phyloP scores from a whole-genome alignment of 768 basidiomycete species.

The Daedalea quercina region DNA sequence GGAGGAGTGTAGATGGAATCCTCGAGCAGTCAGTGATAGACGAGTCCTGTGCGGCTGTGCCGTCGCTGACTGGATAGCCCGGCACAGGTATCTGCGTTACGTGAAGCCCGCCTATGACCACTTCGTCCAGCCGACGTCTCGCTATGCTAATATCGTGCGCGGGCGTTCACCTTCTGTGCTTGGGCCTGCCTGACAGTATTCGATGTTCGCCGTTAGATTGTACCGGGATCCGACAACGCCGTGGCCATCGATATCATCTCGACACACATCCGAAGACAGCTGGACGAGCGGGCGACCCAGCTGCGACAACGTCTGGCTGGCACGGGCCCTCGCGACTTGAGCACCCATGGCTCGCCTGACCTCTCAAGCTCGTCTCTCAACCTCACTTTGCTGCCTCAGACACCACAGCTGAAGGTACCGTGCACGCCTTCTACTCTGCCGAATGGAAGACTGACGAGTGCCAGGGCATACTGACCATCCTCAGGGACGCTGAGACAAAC shows the following conservation, averaged over 20 bases:
- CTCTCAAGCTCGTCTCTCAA: conserved; percentile 42
- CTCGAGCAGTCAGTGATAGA: conserved; percentile 65
- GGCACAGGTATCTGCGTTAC: conserved; percentile 78
- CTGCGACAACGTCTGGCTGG: conserved; percentile 71
- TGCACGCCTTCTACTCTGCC: neutral
- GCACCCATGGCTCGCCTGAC: conserved; percentile 13
- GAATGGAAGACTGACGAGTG: neutral
- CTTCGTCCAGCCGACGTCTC: conserved; percentile 84
- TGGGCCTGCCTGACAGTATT: neutral
- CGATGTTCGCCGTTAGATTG: conserved; percentile 55
- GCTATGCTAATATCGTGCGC: conserved; percentile 81
- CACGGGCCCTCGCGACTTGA: conserved; percentile 15
- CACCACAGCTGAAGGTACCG: conserved; percentile 72
- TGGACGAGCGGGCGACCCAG: conserved; percentile 68
- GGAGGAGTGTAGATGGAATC: conserved; percentile 78
- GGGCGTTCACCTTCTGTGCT: neutral
- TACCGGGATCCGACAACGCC: conserved; percentile 86
- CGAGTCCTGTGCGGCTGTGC: conserved; percentile 2
- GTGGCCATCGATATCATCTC: conserved; percentile 92
- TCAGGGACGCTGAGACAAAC: conserved; percentile 65
- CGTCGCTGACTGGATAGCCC: neutral
- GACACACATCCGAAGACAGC: conserved; percentile 80
- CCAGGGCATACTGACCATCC: conserved; percentile 85
- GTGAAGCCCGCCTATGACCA: conserved; percentile 95
- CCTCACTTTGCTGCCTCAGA: conserved; percentile 65